Percentiles rank a stretch among this genome's conserved stretches.
Evolutionary conservation across 768 basidiomycete genomes (phyloP).

Genomic region (Dacryopinax primogenitus): DNA sequence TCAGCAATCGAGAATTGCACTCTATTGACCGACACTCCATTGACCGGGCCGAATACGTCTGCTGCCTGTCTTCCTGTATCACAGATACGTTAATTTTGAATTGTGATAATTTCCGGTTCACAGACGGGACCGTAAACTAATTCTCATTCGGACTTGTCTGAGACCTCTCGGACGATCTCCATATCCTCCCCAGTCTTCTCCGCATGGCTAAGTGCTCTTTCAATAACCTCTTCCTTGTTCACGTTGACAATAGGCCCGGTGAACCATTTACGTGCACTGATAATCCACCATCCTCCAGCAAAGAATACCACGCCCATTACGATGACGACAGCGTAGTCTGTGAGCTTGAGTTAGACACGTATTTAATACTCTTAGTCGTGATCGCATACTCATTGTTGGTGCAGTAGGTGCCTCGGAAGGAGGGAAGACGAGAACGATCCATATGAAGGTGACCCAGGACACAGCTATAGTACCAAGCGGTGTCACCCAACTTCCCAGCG

Average conservation of each 20-base stretch:
- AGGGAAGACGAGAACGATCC: conserved; percentile 48
- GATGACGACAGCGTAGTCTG: conserved; percentile 59
- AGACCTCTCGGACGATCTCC: background rate
- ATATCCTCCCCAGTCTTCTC: background rate
- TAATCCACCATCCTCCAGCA: conserved; percentile 48
- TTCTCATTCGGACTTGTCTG: background rate
- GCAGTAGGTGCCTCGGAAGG: conserved; percentile 31
- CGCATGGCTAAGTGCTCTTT: background rate
- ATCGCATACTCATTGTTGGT: conserved; percentile 44
- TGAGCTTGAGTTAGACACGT: background rate
- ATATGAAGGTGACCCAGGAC: conserved; percentile 52
- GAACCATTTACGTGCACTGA: conserved; percentile 62
- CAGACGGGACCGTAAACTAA: too few relatives aligned
- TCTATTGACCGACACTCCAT: too few relatives aligned
- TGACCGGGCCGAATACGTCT: too few relatives aligned
- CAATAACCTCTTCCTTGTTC: conserved; percentile 1
- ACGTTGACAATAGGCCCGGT: conserved; percentile 48
- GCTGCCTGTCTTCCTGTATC: too few relatives aligned
- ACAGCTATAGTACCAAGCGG: conserved; percentile 51
- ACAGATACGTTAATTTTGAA: too few relatives aligned
- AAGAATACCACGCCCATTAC: conserved; percentile 53
- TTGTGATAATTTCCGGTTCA: too few relatives aligned
- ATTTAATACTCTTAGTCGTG: background rate
- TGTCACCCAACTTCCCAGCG: conserved; percentile 46
- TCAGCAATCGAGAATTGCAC: too few relatives aligned